These are phyloP conservation scores for Sphaerosporella brunnea DNA, from an alignment of 495 filamentous ascomycete species.

Conservation along the genomic window DNA sequence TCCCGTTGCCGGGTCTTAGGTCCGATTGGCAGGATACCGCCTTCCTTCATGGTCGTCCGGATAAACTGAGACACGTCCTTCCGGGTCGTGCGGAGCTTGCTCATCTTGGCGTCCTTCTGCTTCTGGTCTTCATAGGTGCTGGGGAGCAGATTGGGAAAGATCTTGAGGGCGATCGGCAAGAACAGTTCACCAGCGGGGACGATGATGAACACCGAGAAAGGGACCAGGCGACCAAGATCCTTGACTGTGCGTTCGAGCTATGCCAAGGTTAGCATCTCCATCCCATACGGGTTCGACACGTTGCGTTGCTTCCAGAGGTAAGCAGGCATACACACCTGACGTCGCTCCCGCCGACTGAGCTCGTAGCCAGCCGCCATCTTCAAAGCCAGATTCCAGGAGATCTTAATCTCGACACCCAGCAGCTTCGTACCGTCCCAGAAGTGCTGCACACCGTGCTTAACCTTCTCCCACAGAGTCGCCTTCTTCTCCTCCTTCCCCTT, in stretches of 20 bases:
- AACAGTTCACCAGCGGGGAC: slow-evolving; percentile 91
- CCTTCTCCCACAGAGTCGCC: slow-evolving; percentile 71
- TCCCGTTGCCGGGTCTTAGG: slow-evolving; percentile 74
- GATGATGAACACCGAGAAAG: slow-evolving; percentile 92
- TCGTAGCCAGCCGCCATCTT: slow-evolving; percentile 99
- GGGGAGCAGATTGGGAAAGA: slow-evolving; percentile 93
- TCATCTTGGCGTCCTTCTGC: slow-evolving; percentile 72
- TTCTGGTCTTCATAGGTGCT: slow-evolving; percentile 92
- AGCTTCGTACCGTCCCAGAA: slow-evolving; percentile 99
- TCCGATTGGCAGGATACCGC: slow-evolving; percentile 63
- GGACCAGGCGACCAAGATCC: slow-evolving; percentile 81
- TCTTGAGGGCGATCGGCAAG: slow-evolving; percentile 76
- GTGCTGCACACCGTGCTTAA: slow-evolving; percentile 79
- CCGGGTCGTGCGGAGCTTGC: slow-evolving; percentile 62
- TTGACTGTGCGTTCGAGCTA: slow-evolving; percentile 77
- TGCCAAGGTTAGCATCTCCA: not conserved
- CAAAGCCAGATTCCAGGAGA: slow-evolving; percentile 72
- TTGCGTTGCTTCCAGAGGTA: too few species aligned
- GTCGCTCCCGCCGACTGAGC: slow-evolving; percentile 77
- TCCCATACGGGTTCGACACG: too few species aligned
- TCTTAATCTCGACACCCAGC: slow-evolving; percentile 76
- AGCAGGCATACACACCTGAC: slow-evolving; percentile 40
- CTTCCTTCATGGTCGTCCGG: slow-evolving; percentile 77
- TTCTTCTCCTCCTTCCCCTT: slow-evolving; percentile 72
- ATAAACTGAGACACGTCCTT: slow-evolving; percentile 91